Conservation (phyloP, 148 eudicot species). For the Heliamphora exappendiculata region DNA sequence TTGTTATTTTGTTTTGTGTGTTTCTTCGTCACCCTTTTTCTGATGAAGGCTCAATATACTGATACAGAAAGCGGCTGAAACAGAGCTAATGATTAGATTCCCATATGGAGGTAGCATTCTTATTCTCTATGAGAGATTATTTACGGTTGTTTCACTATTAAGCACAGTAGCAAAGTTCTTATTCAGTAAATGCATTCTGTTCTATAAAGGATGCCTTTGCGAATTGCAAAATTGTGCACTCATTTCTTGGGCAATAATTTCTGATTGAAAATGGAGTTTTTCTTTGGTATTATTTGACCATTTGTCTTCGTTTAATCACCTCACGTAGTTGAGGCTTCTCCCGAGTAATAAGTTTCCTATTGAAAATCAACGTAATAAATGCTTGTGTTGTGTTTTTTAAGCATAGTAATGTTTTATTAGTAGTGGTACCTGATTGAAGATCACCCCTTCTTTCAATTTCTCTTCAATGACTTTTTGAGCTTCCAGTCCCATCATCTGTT, state of each 20-base stretch:
- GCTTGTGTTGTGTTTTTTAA: background rate
- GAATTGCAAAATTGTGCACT: background rate
- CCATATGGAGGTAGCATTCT: slow-evolving; percentile 54
- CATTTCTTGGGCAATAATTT: background rate
- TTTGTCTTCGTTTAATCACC: background rate
- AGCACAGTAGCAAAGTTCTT: background rate
- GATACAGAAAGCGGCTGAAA: slow-evolving; percentile 60
- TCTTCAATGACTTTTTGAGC: no score
- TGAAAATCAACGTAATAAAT: background rate
- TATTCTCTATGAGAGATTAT: background rate
- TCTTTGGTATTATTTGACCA: background rate
- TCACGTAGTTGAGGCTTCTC: background rate
- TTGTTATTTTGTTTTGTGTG: background rate
- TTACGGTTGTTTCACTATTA: background rate
- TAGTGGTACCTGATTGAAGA: no score
- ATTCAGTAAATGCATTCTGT: background rate
- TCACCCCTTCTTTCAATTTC: background rate
- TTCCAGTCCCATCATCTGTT: no score
- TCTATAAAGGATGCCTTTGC: background rate
- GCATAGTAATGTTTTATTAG: no score
- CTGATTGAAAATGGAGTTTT: background rate
- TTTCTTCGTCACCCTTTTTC: background rate
- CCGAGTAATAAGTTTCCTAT: background rate
- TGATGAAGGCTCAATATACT: background rate
- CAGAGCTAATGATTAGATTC: slow-evolving; percentile 52